These are phyloP conservation scores for Chara braunii DNA, from an alignment of 139 green algal species.

Conservation along the genomic window DNA sequence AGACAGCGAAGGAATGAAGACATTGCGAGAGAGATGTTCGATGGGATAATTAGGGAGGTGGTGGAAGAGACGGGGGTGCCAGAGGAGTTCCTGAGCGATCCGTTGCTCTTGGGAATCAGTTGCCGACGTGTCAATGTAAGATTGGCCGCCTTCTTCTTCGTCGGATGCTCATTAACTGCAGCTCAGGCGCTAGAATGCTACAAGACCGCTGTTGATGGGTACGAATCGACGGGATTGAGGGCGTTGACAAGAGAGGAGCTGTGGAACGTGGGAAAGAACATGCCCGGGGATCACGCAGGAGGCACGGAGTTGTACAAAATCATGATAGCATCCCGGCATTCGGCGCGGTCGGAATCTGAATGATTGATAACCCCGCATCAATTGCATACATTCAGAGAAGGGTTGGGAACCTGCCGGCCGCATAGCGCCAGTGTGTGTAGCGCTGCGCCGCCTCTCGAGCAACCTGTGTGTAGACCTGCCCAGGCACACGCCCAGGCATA, in stretches of 20 bases:
- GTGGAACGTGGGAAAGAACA: not conserved
- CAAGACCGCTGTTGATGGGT: constrained; percentile 9
- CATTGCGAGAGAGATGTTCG: constrained; percentile 31
- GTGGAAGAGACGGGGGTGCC: constrained; percentile 28
- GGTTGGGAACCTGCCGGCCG: too few relatives aligned
- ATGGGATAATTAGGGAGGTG: constrained; percentile 22
- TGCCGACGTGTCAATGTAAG: constrained; percentile 1
- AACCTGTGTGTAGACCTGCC: too few relatives aligned
- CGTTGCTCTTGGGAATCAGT: not conserved
- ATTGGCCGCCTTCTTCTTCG: not conserved
- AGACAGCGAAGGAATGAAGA: too few relatives aligned
- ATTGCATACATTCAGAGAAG: too few relatives aligned
- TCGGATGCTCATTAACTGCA: not conserved
- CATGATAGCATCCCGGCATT: too few relatives aligned
- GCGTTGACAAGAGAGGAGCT: constrained; percentile 10
- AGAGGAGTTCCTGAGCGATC: constrained; percentile 5
- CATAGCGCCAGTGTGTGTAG: too few relatives aligned
- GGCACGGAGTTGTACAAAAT: constrained; percentile 10
- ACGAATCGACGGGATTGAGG: constrained; percentile 19
- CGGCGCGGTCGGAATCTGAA: too few relatives aligned
- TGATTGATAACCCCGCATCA: too few relatives aligned
- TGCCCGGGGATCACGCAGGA: constrained; percentile 15
- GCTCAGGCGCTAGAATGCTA: constrained; percentile 2
- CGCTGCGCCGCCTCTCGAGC: too few relatives aligned
- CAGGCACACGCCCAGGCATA: too few relatives aligned